Base-by-base conservation (phyloP, 768 basidiomycete genomes). In the Leccinellum rugosiceps region DNA sequence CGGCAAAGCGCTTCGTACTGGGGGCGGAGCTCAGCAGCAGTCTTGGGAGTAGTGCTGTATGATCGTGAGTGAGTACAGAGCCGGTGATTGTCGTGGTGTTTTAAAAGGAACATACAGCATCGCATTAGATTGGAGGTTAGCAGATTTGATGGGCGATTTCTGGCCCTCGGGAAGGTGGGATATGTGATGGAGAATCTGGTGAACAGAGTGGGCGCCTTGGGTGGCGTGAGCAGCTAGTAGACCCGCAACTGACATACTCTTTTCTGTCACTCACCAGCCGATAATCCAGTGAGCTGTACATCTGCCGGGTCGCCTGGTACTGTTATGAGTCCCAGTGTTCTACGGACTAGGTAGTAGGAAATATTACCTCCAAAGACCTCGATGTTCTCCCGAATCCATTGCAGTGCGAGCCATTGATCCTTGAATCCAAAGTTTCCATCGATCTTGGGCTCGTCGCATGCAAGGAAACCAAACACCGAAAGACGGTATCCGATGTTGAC, bases 371-470 rank as follows among this genome's bases (percentile, higher is more conserved):
- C 90, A 60, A 91, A 92, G 0, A 74, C 72, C 38, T 69, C 69
- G 21, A 92, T 88, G 62, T 91, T 88, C 17, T 80, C 80, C 47
- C 76, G 80, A 25, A 91, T 74, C 88, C 89, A 91, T 62, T 81
- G 74, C n/a, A 91, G 65, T 1, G 84, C 89, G 19, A 88, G 65
- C 89, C 89, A 91, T 63, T 88, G 88, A 64, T 92, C 90, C 70
- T 90, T 91, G 75, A 92, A 92, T 1, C 90, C 89, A 67, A 86
- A 92, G 64, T 92, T 92, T 3, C 90, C 90, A 15, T 76, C 75
- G 47, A 92, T 67, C 43, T 72, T 66, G 13, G 87, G 87, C 57
- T 80, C 69, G 46, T 87, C 84, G 60, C 79, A 80, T 0, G 87
- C 88, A 21, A 92, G 73, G 65, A 90, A 92, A 0, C 90, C 90